Evolutionary conservation across 139 green algal species (phyloP), one percentile per base, ranked within the genome.

Genomic region (Coelastrella sp.): DNA sequence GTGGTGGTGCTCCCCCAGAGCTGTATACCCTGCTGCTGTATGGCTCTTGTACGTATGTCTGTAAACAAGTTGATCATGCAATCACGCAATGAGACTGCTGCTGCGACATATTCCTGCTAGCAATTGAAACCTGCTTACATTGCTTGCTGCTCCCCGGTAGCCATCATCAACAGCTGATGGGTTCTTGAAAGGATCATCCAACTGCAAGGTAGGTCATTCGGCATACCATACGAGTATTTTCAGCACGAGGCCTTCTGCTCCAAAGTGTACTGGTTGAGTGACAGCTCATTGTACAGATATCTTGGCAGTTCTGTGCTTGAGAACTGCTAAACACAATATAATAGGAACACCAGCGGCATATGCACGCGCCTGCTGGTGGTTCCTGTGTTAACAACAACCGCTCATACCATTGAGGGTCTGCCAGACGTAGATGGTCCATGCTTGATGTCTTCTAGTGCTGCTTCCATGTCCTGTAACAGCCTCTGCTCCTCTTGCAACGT

Each of bases 401-500:
- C 10, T 13, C 81, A 57, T 73, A 88, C 83, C 64, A 77, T 22
- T 19, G 83, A 88, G 16, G 83, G 14, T 61, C 82, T 68, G 66
- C 68, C 10, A 32, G 61, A 47, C 8, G 82, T 47, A 32, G 80
- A 47, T 76, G 88, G 79, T 4, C 47, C 10, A 14, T 94, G 61
- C 7, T 23, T 83, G 71, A 97, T 92, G 7, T 85, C 86, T 0
- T 23, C 23, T 4, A 90, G 85, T n/a, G 95, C 92, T 13, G 80
- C 73, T 13, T 95, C 83, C 1, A 95, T 88, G 4, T 93, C 86
- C 22, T 91, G 90, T 13, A 95, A 82, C 14, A 95, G 71, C 13
- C 94, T 59, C 1, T 94, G 65, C 90, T 97, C 95, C 20, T 94
- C 85, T 65, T 90, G 76, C 54, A 97, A 88, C 4, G 93, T 79